Percentiles rank a stretch among this genome's conserved stretches.
phyloP scores from a whole-genome alignment of 306 rosid species.

The Cicer cuneatum region DNA sequence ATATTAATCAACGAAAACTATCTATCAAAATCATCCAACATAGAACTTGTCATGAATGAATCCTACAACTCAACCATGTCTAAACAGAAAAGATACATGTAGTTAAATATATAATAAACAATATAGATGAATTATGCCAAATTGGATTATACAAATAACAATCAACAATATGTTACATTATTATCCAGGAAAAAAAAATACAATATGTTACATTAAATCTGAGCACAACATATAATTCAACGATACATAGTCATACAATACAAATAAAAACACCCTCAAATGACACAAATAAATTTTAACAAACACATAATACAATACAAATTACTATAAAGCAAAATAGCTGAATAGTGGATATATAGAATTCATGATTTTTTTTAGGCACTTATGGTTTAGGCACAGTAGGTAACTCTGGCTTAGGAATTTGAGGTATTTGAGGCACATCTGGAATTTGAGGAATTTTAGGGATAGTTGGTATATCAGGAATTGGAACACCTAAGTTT shows the following conservation, averaged over 20 bases:
- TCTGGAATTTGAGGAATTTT: not conserved
- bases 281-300: not conserved
- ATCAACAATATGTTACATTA: too few relatives aligned
- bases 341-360: not conserved
- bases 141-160: constrained; percentile 12
- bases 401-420: constrained; percentile 38
- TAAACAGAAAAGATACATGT: not conserved
- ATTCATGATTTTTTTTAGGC: constrained; percentile 8
- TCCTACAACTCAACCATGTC: too few relatives aligned
- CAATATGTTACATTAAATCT: not conserved
- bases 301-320: not conserved
- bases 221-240: constrained; percentile 33
- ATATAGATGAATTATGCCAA: not conserved
- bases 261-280: constrained; percentile 36
- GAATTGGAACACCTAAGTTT: not conserved
- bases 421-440: not conserved
- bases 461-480: not conserved
- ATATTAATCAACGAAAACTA: too few relatives aligned
- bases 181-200: too few relatives aligned
- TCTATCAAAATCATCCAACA: too few relatives aligned
- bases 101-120: not conserved
- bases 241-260: constrained; percentile 2
- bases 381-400: constrained; percentile 20
- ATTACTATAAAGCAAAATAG: not conserved
- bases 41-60: too few relatives aligned